Evolutionary conservation across 768 basidiomycete genomes (phyloP), one percentile per base, ranked within the genome.

Genomic region (Suillus discolor): DNA sequence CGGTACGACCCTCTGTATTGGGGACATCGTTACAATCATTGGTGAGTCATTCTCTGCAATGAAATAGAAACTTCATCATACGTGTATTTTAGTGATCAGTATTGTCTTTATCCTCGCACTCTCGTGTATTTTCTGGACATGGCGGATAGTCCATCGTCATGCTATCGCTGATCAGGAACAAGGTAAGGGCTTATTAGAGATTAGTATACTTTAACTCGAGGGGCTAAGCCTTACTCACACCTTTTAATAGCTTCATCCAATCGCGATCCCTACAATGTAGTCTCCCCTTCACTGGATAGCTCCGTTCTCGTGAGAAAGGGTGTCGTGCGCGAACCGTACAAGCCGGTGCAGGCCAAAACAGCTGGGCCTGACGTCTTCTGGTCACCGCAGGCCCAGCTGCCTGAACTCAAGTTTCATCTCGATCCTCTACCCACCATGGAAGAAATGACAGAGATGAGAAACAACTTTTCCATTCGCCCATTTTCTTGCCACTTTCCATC

Each of bases 21-120:
- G 74, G 0, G 71, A 74, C 62, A 13, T 74, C 23, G 36, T 74
- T 45, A 68, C 64, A 3, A 71, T 76, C 45, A 3, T 74, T 9
- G 74, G 74, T 71, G 39, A 3, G 72, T 65, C 6, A 12, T 41
- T 28, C 18, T 41, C 39, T 20, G 11, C 16, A 25, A 41, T 41
- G 25, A 6, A 12, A 36, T 28, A 20, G 25, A 60, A 28, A 6
- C 2, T 55, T 34, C 54, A 55, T 55, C 31, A 20, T 55, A 28
- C 18, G 16, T 9, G 25, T 18, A 28, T 20, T 41, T 5, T 5
- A 60, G 57, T 36, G 6, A 41, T 41, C 18, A 20, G 57, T 23
- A 11, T 20, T 41, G 4, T 60, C 25, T 25, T 60, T 6, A 20
- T 60, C 25, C 16, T 60, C 25, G 39, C n/a, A 12, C 18, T 41